A percentile compares a stretch with the other conserved stretches of the same genome.
phyloP scores from a whole-genome alignment of 176 grass and related monocot species.

The Hordeum vulgare region MorexV3_pseudomolecules_assembly NC_058519.1:504282793-504283292 shows the following conservation, averaged over 20 bases:
- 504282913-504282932: background rate
- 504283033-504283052: background rate
- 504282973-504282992: background rate
- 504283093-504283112: too few relatives aligned
- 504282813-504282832: background rate
- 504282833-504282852: background rate
- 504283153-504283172: too few relatives aligned
- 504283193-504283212: too few relatives aligned
- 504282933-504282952: background rate
- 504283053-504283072: background rate
- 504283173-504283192: too few relatives aligned
- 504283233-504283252: too few relatives aligned
- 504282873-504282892: too few relatives aligned
- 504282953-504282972: background rate
- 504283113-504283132: too few relatives aligned
- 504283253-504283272: too few relatives aligned
- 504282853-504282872: background rate
- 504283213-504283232: too few relatives aligned
- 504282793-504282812: background rate
- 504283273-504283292: too few relatives aligned
- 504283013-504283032: background rate
- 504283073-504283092: background rate
- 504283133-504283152: too few relatives aligned
- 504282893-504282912: background rate
- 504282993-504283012: background rate